Evolutionary conservation across 768 basidiomycete genomes (phyloP).

Genomic region (Boletus pseudopeckii): DNA sequence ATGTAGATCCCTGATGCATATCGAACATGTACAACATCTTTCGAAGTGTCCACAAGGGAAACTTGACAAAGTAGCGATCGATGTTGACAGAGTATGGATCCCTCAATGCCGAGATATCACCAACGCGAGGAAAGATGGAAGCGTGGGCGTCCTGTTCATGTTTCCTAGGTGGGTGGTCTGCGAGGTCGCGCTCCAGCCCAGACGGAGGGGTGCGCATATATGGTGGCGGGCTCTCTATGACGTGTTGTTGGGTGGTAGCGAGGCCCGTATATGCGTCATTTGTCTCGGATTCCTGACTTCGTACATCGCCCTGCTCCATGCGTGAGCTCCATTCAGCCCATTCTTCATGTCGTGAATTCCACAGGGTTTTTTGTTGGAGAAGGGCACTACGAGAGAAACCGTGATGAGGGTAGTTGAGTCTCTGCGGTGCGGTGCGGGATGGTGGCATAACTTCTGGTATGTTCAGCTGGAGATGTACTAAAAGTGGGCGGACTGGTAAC

Average conservation of each 20-base stretch:
- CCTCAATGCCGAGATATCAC: slow-evolving; percentile 55
- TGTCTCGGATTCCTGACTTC: not conserved
- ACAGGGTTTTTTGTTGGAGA: slow-evolving; percentile 58
- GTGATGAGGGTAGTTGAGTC: slow-evolving; percentile 50
- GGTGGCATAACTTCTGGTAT: slow-evolving; percentile 1
- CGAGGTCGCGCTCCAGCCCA: slow-evolving; percentile 32
- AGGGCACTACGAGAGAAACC: slow-evolving; percentile 63
- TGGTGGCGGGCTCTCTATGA: slow-evolving; percentile 8
- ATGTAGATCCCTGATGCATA: slow-evolving; percentile 37
- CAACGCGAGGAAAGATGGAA: slow-evolving; percentile 53
- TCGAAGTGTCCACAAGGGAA: slow-evolving; percentile 62
- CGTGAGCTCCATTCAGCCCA: slow-evolving; percentile 40
- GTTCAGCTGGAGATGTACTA: slow-evolving; percentile 1
- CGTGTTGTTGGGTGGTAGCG: not conserved
- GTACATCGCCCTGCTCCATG: slow-evolving; percentile 3
- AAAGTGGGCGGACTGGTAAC: slow-evolving; percentile 18
- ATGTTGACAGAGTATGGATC: slow-evolving; percentile 55
- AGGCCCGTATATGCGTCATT: slow-evolving; percentile 31
- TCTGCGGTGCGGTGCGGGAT: slow-evolving; percentile 23
- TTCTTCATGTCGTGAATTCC: slow-evolving; percentile 53
- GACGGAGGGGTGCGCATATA: slow-evolving; percentile 23
- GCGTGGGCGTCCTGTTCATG: slow-evolving; percentile 20
- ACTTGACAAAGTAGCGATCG: slow-evolving; percentile 55
- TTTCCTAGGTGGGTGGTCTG: slow-evolving; percentile 1
- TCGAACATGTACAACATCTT: slow-evolving; percentile 66